Base-by-base conservation (phyloP, 108 stramenopile species). In the Nitzschia sp. region DNA sequence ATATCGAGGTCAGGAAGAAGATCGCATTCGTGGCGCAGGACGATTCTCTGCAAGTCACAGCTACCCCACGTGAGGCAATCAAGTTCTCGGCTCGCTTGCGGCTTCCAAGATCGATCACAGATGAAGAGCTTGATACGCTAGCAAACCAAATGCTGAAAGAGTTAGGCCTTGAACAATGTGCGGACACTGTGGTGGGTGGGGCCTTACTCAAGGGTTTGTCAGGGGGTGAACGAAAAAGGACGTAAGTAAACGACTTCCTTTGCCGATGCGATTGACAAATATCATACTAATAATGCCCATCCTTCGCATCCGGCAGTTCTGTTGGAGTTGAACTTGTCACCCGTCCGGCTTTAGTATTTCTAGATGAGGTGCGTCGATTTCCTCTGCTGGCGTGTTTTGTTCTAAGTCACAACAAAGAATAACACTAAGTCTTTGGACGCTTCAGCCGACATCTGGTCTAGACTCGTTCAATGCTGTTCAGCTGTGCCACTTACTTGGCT, bases 21-120 rank as follows among this genome's bases (percentile, higher is more conserved):
- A 88, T 93, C 48, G 91, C 91, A 22, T 96, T 89, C 72, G 91
- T 92, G 32, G 82, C 86, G 41, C 95, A 96, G 50, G 91, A 94
- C 35, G 95, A 93, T 68, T 80, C 84, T 1, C 78, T 94, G 23
- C 66, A 81, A 16, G 69, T 78, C 45, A 87, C 88, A 1, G 63
- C 84, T 21, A 96, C 95, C 30, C 91, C 90, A n/a, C 57, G 83
- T 26, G 92, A 95, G 71, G 88, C 87, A 26, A 87, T 94, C 61
- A 58, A 76, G 16, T 93, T 96, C 66, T 85, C 82, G 26, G 92
- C 91, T 15, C 76, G 80, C 45, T 53, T 94, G 68, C 82, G 95
- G 16, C 58, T 91, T 30, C 82, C 85, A 1, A 62, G 68, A 36
- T 50, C 63, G 8, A 66, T 65, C 11, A 62, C 86, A 16, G 80